Evolutionary conservation across 2,329 filamentous ascomycete genomes (phyloP).

Genomic region (Lachnellula occidentalis): DNA sequence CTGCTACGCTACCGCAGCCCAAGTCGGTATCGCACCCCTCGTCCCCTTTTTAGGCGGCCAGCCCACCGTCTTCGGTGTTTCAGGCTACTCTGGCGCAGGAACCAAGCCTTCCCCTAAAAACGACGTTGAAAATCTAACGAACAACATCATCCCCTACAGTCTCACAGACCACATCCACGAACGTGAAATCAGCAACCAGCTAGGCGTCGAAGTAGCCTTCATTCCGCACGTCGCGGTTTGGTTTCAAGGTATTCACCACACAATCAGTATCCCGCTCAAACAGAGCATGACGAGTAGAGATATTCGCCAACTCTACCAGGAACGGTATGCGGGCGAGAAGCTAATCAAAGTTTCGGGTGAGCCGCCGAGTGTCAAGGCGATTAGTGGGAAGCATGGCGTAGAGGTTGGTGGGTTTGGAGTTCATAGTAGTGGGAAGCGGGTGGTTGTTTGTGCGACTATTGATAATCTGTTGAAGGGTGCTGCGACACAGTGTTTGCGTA

Average conservation of each 20-base stretch:
- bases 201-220: slow-evolving; percentile 72
- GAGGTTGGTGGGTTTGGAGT: slow-evolving; percentile 97
- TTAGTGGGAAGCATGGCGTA: slow-evolving; percentile 78
- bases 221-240: slow-evolving; percentile 92
- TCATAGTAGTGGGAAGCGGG: slow-evolving; percentile 79
- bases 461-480: slow-evolving; percentile 93
- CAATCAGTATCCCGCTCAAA: slow-evolving; percentile 82
- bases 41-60: slow-evolving; percentile 69
- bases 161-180: slow-evolving; percentile 95
- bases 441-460: slow-evolving; percentile 90
- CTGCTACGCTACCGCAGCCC: slow-evolving; percentile 90
- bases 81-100: slow-evolving; percentile 89
- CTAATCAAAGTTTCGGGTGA: slow-evolving; percentile 90
- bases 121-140: slow-evolving; percentile 72
- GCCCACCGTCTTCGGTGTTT: slow-evolving; percentile 84
- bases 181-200: slow-evolving; percentile 75
- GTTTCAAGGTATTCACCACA: slow-evolving; percentile 94
- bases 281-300: slow-evolving; percentile 85
- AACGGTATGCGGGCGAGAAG: slow-evolving; percentile 92
- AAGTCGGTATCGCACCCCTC: slow-evolving; percentile 81
- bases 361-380: slow-evolving; percentile 77
- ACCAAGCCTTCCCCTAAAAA: slow-evolving; percentile 95
- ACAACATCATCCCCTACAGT: slow-evolving; percentile 89
- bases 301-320: slow-evolving; percentile 91
- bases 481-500: slow-evolving; percentile 85